Evolutionary conservation across 2,329 filamentous ascomycete species (phyloP), one percentile per base, ranked within the genome.

Genomic region (Fusarium sp.): DNA sequence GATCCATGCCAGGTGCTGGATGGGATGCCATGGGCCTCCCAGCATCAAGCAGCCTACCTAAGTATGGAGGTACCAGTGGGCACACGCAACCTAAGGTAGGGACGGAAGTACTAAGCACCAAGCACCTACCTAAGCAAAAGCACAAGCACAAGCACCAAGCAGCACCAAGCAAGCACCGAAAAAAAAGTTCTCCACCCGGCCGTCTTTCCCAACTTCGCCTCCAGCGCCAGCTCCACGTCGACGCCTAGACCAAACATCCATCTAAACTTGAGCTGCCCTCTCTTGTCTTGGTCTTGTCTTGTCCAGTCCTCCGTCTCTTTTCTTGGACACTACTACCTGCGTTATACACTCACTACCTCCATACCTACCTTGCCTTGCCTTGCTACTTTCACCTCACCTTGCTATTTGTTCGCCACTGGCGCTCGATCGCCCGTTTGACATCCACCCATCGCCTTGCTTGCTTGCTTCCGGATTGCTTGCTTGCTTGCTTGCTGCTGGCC

Each of bases 221-320:
- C 64, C 64, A 65, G 68, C 58, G 40, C 57, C 70, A 72, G 66
- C 62, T 73, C 71, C 70, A 73, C 71, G 70, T 70, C 62, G 35
- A 74, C 63, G 61, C 71, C 69, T 66, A 63, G 72, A 75, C 70
- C 72, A 73, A 75, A 68, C 46, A 51, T 51, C 46, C 73, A 75
- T 73, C 73, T 66, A 59, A 51, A 66, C 64, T 60, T 24, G 61
- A 67, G 49, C 62, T 56, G 55, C 59, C 67, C 61, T 65, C 63
- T 62, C 63, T 62, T 46, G 42, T 46, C 42, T 46, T 46, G 42
- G 42, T 51, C 53, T 36, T 57, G 33, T 57, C 56, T 36, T 57
- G 33, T 57, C 56, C 61, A 67, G 66, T 70, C 70, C 64, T 51
- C 57, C 66, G 63, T 71, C 70, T 73, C 70, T 71, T 73, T 72